Conservation (phyloP, 176 grass and related monocot species). For the Chrysopogon serrulatus region DNA sequence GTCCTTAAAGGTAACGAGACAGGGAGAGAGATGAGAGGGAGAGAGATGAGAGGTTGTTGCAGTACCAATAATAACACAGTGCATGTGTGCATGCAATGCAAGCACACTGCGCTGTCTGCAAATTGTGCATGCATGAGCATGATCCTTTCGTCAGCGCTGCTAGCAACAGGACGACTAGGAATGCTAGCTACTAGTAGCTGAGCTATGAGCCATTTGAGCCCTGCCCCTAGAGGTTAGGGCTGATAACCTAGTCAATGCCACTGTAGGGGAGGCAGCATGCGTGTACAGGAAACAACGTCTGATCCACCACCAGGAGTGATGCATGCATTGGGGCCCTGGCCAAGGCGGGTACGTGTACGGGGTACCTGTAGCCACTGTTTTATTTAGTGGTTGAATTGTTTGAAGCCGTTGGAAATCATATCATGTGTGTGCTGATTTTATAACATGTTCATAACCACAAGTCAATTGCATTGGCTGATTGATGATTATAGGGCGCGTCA, state of each 20-base stretch:
- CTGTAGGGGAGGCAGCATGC: background rate
- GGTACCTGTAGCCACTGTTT: background rate
- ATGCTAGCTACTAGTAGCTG: too few species aligned
- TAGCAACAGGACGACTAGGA: background rate
- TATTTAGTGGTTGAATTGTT: slow-evolving; percentile 2
- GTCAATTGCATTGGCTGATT: background rate
- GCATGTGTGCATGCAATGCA: background rate
- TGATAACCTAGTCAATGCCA: background rate
- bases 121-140: background rate
- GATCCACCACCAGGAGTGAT: background rate
- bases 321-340: too few species aligned
- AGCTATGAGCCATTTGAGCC: background rate
- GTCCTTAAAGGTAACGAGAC: background rate
- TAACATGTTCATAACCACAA: too few species aligned
- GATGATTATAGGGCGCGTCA: background rate
- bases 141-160: background rate
- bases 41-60: background rate
- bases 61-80: background rate
- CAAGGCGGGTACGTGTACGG: too few species aligned
- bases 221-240: too few species aligned
- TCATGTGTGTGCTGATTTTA: background rate
- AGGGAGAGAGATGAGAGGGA: too few species aligned
- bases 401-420: background rate
- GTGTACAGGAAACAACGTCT: background rate
- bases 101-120: background rate